phyloP scores from a whole-genome alignment of 805 yeast genomes.

The Peterozyma xylosa region DNA sequence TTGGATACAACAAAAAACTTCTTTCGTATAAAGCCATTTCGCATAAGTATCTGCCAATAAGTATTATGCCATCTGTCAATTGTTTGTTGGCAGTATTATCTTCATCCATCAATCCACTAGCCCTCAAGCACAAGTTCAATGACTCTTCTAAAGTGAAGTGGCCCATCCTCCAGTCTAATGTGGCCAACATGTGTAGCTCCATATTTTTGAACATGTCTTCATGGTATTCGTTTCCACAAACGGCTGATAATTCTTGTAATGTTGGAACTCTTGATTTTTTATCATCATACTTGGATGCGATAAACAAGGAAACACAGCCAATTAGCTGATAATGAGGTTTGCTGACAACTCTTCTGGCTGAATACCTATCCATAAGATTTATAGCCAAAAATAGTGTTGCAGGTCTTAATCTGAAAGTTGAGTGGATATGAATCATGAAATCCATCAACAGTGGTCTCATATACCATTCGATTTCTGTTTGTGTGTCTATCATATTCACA shows the following conservation, averaged over 20 bases:
- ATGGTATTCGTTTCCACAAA: slow-evolving; percentile 55
- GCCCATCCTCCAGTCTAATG: slow-evolving; percentile 32
- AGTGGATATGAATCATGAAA: slow-evolving; percentile 62
- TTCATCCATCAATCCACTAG: slow-evolving; percentile 4
- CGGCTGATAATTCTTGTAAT: slow-evolving; percentile 40
- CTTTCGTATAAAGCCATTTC: slow-evolving; percentile 46
- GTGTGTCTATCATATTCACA: slow-evolving; percentile 62
- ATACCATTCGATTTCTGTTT: slow-evolving; percentile 75
- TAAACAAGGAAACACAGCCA: slow-evolving; percentile 88
- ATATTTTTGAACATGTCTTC: slow-evolving; percentile 36
- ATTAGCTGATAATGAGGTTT: slow-evolving; percentile 86
- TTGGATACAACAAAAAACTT: slow-evolving; percentile 31
- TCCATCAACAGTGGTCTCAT: slow-evolving; percentile 73
- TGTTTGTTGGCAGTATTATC: slow-evolving; percentile 17
- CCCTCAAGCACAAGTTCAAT: slow-evolving; percentile 30
- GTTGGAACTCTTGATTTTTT: slow-evolving; percentile 54
- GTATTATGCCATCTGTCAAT: slow-evolving; percentile 43
- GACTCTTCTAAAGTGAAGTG: slow-evolving; percentile 48
- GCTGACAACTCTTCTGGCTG: slow-evolving; percentile 78
- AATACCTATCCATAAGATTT: slow-evolving; percentile 84
- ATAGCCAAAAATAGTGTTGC: slow-evolving; percentile 61
- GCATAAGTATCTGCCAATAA: slow-evolving; percentile 46
- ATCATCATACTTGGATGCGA: slow-evolving; percentile 75
- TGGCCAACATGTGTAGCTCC: slow-evolving; percentile 35
- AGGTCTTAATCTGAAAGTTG: slow-evolving; percentile 52